A percentile compares a stretch with the other conserved stretches of the same genome.
These are phyloP conservation scores for Backusella morwellensis DNA, from an alignment of 192 early-diverging fungal genomes.

Conservation along the genomic window DNA sequence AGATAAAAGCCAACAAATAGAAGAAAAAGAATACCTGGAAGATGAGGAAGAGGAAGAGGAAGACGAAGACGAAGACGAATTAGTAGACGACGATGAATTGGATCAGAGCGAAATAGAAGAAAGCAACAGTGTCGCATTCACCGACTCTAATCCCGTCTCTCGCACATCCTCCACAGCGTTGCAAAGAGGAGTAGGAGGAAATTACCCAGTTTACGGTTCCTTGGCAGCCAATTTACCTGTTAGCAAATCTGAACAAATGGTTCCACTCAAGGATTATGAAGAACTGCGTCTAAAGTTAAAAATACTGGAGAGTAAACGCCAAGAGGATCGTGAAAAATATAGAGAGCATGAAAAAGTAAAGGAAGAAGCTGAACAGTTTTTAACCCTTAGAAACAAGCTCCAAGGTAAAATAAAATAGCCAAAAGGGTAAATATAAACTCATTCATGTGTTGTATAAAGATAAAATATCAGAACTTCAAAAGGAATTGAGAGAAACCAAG, in stretches of 20 bases:
- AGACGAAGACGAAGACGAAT: slow-evolving; percentile 32
- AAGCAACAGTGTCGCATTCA: not conserved
- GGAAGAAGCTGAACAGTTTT: slow-evolving; percentile 69
- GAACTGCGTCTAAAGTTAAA: slow-evolving; percentile 76
- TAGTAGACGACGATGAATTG: slow-evolving; percentile 10
- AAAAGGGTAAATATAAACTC: not conserved
- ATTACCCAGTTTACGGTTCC: slow-evolving; percentile 12
- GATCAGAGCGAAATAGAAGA: not conserved
- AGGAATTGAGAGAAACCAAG: slow-evolving; percentile 66
- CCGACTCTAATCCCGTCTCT: not conserved
- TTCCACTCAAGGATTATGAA: slow-evolving; percentile 72
- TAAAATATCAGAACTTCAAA: slow-evolving; percentile 70
- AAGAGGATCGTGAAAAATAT: slow-evolving; percentile 74
- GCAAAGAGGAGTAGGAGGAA: not conserved
- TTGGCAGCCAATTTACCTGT: slow-evolving; percentile 15
- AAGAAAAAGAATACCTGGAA: slow-evolving; percentile 1
- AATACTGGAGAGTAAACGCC: slow-evolving; percentile 77
- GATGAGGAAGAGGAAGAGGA: slow-evolving; percentile 23
- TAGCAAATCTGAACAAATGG: slow-evolving; percentile 37
- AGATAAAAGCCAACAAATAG: not conserved
- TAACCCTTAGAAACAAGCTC: slow-evolving; percentile 64
- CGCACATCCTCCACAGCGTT: slow-evolving; percentile 4
- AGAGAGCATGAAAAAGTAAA: slow-evolving; percentile 70
- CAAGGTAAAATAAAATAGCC: slow-evolving; percentile 37
- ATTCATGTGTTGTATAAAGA: slow-evolving; percentile 26